Conservation (phyloP, 2,329 filamentous ascomycete genomes). For the Sporothrix globosa region DNA sequence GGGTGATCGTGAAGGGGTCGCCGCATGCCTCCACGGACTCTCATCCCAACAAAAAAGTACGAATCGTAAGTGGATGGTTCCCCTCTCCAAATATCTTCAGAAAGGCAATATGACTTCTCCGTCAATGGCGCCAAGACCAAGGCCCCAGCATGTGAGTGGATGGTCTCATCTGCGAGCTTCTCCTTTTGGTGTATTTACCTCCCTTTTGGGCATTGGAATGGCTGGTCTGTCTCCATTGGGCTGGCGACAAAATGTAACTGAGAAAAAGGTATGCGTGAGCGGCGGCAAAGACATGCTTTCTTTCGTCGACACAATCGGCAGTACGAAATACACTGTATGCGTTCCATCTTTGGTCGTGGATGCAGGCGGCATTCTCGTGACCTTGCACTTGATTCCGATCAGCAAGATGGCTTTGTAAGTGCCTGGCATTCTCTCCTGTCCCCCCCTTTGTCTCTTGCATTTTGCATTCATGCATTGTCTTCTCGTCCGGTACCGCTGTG, state of each 20-base stretch:
- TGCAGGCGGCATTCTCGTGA: neutral
- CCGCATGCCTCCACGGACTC: neutral
- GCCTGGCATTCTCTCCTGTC: neutral
- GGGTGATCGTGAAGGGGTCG: neutral
- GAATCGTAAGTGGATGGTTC: neutral
- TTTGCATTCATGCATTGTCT: no score
- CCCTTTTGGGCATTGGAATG: neutral
- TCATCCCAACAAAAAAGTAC: constrained; percentile 18
- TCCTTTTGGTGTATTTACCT: neutral
- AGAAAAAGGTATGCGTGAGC: neutral
- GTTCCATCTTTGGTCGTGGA: neutral
- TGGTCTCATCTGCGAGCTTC: constrained; percentile 20
- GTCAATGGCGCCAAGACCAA: neutral
- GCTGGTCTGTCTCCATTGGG: neutral
- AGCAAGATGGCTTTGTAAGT: neutral
- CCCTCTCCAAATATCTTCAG: neutral
- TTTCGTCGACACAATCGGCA: neutral
- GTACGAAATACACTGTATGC: no score
- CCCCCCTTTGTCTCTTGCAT: neutral
- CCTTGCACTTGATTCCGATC: neutral
- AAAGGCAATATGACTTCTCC: neutral
- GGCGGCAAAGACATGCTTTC: neutral
- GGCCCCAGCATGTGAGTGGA: constrained; percentile 5
- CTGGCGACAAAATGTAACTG: neutral
- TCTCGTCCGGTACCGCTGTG: constrained; percentile 12